Conservation (phyloP, 805 yeast species). For the Candida vaughaniae region DNA sequence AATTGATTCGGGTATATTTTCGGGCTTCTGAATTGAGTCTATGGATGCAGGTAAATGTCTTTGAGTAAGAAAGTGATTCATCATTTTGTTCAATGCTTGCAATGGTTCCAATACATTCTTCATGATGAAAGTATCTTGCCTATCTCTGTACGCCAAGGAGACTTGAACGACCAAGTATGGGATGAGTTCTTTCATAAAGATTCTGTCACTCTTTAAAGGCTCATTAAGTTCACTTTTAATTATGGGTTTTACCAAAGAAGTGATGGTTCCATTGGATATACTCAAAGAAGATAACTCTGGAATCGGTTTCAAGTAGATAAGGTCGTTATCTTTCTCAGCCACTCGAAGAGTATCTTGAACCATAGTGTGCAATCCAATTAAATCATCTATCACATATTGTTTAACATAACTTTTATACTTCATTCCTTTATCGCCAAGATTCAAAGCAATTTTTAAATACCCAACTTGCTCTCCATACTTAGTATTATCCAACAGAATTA, state of each 20-base stretch:
- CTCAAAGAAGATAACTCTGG: constrained; percentile 47
- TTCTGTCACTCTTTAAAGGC: constrained; percentile 19
- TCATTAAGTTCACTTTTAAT: constrained; percentile 20
- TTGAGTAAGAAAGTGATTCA: constrained; percentile 45
- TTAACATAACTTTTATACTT: constrained; percentile 42
- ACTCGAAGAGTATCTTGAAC: constrained; percentile 46
- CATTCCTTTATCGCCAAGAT: constrained; percentile 35
- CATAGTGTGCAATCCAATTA: constrained; percentile 46
- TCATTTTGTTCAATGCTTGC: constrained; percentile 42
- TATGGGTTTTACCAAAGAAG: constrained; percentile 53
- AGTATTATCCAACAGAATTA: constrained; percentile 43
- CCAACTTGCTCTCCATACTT: constrained; percentile 75
- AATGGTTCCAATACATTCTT: constrained; percentile 48
- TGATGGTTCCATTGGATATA: constrained; percentile 31
- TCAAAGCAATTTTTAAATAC: constrained; percentile 45
- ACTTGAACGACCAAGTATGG: constrained; percentile 68
- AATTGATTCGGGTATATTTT: constrained; percentile 57
- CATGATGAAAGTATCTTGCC: constrained; percentile 55
- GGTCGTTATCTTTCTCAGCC: constrained; percentile 77
- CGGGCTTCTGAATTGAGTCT: constrained; percentile 58
- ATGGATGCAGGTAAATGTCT: constrained; percentile 60
- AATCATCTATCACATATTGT: constrained; percentile 49
- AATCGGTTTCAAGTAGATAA: constrained; percentile 68
- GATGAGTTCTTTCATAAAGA: constrained; percentile 57
- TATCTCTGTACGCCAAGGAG: constrained; percentile 65